phyloP scores from a whole-genome alignment of 495 filamentous ascomycete genomes.

The Lophiotrema nucula region DNA sequence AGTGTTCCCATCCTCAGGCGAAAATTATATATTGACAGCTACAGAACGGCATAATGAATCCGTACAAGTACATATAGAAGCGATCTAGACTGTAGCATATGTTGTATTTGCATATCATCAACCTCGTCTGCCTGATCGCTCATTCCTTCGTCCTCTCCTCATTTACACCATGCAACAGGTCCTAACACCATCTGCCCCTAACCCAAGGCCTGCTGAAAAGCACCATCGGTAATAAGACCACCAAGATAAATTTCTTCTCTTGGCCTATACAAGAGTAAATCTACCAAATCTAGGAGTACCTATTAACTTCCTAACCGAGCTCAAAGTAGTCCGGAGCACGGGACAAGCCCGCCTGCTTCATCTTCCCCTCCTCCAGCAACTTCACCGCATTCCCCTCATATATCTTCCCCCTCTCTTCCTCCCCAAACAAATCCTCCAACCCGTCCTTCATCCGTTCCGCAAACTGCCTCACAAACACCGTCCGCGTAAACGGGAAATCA shows the following conservation, averaged over 20 bases:
- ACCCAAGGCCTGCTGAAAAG: too few relatives aligned
- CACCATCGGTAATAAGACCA: too few relatives aligned
- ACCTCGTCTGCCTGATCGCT: background rate
- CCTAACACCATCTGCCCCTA: too few relatives aligned
- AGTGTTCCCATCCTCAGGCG: constrained; percentile 41
- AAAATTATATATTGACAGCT: constrained; percentile 16
- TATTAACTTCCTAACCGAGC: too few relatives aligned
- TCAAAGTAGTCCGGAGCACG: too few relatives aligned
- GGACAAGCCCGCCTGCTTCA: background rate
- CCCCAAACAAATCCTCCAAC: constrained; percentile 33
- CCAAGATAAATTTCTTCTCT: too few relatives aligned
- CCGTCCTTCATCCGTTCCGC: constrained; percentile 36
- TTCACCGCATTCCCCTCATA: constrained; percentile 38
- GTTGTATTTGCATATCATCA: background rate
- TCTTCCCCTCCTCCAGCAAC: constrained; percentile 22
- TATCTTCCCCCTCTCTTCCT: constrained; percentile 33
- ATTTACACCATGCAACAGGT: too few relatives aligned
- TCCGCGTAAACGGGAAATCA: constrained; percentile 43
- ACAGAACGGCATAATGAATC: constrained; percentile 84
- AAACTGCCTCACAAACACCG: constrained; percentile 18
- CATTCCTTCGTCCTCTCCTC: too few relatives aligned
- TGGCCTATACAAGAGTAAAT: too few relatives aligned
- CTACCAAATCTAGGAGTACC: too few relatives aligned
- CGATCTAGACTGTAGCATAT: background rate
- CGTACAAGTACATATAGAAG: constrained; percentile 63